Conservation (phyloP, 805 yeast species). For the Metschnikowia orientalis region DNA sequence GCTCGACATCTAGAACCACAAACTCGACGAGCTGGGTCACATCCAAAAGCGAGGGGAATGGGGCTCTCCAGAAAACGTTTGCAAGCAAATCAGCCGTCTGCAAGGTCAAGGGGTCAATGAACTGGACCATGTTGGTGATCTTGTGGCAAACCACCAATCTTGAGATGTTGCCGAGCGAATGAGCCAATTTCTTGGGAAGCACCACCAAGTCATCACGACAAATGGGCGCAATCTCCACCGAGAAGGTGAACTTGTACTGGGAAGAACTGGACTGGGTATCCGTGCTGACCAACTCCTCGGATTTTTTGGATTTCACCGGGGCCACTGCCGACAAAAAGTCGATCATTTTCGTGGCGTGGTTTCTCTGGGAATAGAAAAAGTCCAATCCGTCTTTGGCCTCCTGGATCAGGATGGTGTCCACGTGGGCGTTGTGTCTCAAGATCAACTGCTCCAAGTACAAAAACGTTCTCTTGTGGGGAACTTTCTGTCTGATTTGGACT, state of each 20-base stretch:
- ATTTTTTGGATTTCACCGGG: conserved; percentile 76
- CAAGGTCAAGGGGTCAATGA: conserved; percentile 78
- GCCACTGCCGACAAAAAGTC: conserved; percentile 83
- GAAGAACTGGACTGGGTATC: conserved; percentile 91
- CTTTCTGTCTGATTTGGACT: conserved; percentile 97
- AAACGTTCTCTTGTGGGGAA: conserved; percentile 93
- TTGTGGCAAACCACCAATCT: conserved; percentile 82
- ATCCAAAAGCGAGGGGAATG: conserved; percentile 75
- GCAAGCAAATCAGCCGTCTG: conserved; percentile 74
- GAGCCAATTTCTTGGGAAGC: conserved; percentile 82
- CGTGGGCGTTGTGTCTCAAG: conserved; percentile 86
- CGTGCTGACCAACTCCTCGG: conserved; percentile 86
- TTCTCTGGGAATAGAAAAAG: conserved; percentile 82
- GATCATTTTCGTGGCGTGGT: conserved; percentile 90
- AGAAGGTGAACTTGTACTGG: conserved; percentile 83
- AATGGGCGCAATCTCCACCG: conserved; percentile 92
- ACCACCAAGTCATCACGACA: conserved; percentile 96
- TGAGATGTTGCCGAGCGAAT: conserved; percentile 75
- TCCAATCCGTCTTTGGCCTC: conserved; percentile 94
- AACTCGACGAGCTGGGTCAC: conserved; percentile 77
- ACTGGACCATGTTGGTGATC: conserved; percentile 76
- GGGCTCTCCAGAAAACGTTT: conserved; percentile 71
- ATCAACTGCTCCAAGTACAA: conserved; percentile 93
- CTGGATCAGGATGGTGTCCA: conserved; percentile 87
- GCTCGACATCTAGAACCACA: conserved; percentile 89